Percentiles rank a stretch among this genome's conserved stretches.
Evolutionary conservation across 768 basidiomycete species (phyloP).

Genomic region (Xerocomellus intermedius): DNA sequence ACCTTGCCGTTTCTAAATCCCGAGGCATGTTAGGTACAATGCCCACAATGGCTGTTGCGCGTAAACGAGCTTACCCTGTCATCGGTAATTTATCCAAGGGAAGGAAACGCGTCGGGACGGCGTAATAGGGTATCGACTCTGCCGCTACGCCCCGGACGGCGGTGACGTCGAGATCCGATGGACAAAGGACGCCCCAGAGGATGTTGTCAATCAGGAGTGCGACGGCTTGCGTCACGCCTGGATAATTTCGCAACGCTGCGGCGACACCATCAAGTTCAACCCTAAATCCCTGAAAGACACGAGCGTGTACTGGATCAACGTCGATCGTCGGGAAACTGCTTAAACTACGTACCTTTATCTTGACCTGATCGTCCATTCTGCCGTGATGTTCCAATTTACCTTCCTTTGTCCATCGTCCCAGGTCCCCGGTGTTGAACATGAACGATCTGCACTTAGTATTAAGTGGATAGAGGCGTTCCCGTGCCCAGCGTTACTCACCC

Average conservation of each 20-base stretch:
- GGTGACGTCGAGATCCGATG: too few species aligned
- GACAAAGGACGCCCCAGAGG: not conserved
- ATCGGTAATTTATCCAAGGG: not conserved
- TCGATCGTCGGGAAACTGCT: too few species aligned
- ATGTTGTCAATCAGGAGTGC: not conserved
- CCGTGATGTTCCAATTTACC: not conserved
- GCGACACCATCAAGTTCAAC: not conserved
- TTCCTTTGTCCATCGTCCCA: not conserved
- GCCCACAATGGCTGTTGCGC: not conserved
- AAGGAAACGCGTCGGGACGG: too few species aligned
- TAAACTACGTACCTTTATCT: too few species aligned
- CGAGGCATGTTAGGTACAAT: not conserved
- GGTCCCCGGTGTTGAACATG: slow-evolving; percentile 1
- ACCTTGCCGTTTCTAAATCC: not conserved
- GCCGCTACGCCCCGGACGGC: not conserved
- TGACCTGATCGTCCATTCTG: not conserved
- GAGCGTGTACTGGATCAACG: too few species aligned
- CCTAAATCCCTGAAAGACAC: too few species aligned
- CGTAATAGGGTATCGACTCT: not conserved
- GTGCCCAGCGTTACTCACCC: not conserved
- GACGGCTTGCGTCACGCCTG: not conserved
- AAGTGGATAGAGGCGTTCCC: not conserved
- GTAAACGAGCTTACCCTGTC: not conserved
- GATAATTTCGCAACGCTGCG: not conserved
- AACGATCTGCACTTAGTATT: not conserved